Percentiles rank a stretch among this genome's conserved stretches.
These are phyloP conservation scores for Xerophyta viscosa DNA, from an alignment of 106 monocot species.

Conservation along the genomic window DNA sequence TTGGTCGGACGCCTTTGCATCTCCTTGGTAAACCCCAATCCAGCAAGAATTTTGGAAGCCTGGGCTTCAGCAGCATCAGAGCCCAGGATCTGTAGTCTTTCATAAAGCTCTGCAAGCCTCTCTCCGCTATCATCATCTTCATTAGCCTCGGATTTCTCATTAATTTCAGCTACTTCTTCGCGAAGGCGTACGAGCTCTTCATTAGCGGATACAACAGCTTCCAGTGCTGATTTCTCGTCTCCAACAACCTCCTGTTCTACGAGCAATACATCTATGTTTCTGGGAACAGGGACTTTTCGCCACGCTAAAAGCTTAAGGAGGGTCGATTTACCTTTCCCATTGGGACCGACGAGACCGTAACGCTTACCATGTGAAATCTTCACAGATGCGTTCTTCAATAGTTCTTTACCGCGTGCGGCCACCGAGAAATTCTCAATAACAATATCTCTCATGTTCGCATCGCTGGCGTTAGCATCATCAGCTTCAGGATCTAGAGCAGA, in stretches of 20 bases:
- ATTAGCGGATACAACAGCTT: slow-evolving; percentile 61
- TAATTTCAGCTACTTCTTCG: slow-evolving; percentile 27
- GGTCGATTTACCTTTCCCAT: slow-evolving; percentile 73
- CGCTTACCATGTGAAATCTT: slow-evolving; percentile 59
- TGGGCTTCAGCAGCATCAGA: slow-evolving; percentile 65
- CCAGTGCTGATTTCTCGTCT: slow-evolving; percentile 43
- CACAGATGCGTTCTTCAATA: slow-evolving; percentile 61
- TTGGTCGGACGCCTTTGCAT: slow-evolving; percentile 70
- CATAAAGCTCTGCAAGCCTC: slow-evolving; percentile 53
- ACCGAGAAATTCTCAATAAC: slow-evolving; percentile 68
- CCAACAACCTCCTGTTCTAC: slow-evolving; percentile 76
- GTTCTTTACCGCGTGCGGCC: slow-evolving; percentile 64
- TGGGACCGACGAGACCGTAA: slow-evolving; percentile 75
- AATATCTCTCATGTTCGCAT: slow-evolving; percentile 58
- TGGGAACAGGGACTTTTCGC: slow-evolving; percentile 65
- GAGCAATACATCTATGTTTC: slow-evolving; percentile 59
- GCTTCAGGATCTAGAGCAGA: slow-evolving; percentile 15
- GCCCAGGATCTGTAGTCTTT: slow-evolving; percentile 48
- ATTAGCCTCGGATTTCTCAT: slow-evolving; percentile 10
- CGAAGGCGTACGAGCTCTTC: slow-evolving; percentile 45
- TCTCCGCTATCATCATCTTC: slow-evolving; percentile 36
- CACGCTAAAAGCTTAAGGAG: slow-evolving; percentile 63
- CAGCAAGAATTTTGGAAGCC: slow-evolving; percentile 75
- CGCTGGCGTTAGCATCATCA: slow-evolving; percentile 21
- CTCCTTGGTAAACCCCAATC: slow-evolving; percentile 66